Conservation (phyloP, 1,284 basidiomycete species). For the Cryptococcus sp. region DNA sequence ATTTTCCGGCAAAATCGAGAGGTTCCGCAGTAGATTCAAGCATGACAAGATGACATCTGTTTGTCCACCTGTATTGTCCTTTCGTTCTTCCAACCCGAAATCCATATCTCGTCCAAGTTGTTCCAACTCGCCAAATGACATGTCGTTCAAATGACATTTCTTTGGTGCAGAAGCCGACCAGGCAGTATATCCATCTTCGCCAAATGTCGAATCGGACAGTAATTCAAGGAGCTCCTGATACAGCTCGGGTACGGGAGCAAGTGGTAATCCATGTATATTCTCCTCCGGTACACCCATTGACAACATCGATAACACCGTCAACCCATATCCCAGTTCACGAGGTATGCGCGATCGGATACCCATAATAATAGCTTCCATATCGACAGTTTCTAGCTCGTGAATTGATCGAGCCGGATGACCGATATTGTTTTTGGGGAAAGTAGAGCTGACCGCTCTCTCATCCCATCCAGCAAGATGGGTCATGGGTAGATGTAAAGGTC, state of each 20-base stretch:
- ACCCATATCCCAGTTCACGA: slow-evolving; percentile 78
- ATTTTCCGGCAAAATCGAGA: slow-evolving; percentile 72
- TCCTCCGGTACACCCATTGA: slow-evolving; percentile 49
- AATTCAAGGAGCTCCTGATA: slow-evolving; percentile 84
- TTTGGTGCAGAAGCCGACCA: slow-evolving; percentile 13
- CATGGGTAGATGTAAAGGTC: slow-evolving; percentile 71
- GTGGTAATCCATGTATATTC: slow-evolving; percentile 60
- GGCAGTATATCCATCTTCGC: slow-evolving; percentile 52
- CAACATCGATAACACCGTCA: slow-evolving; percentile 84
- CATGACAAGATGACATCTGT: slow-evolving; percentile 64
- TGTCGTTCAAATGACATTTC: slow-evolving; percentile 49
- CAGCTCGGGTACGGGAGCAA: slow-evolving; percentile 72
- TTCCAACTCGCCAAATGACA: slow-evolving; percentile 80
- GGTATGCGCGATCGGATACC: slow-evolving; percentile 80
- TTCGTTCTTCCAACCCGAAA: slow-evolving; percentile 58
- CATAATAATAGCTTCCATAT: slow-evolving; percentile 84
- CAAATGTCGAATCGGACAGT: slow-evolving; percentile 74
- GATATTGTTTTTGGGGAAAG: slow-evolving; percentile 58
- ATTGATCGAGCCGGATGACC: slow-evolving; percentile 61
- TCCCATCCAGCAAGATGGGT: slow-evolving; percentile 84
- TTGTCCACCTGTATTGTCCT: slow-evolving; percentile 29
- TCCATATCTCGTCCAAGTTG: slow-evolving; percentile 82
- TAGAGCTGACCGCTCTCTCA: slow-evolving; percentile 58
- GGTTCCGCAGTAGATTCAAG: slow-evolving; percentile 79
- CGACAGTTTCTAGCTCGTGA: slow-evolving; percentile 59